Evolutionary conservation across 495 filamentous ascomycete genomes (phyloP).

Genomic region (Penicillium odoratum): DNA sequence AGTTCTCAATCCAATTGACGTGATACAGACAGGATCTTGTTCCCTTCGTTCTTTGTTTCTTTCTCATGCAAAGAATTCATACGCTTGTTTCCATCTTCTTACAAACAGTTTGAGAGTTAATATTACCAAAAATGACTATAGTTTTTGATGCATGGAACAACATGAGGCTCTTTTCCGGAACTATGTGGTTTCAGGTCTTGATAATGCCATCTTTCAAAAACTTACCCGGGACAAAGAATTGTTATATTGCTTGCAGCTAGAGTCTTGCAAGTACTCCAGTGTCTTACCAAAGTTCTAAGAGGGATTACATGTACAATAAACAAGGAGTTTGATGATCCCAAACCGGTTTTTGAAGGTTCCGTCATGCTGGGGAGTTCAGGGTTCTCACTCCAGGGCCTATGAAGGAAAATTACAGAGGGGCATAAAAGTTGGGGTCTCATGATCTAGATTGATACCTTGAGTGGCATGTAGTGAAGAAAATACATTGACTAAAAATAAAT

Average conservation of each 20-base stretch:
- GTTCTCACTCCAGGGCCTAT: too few species aligned
- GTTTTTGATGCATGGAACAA: neutral
- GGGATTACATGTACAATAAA: neutral
- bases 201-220: neutral
- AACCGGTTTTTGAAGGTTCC: too few species aligned
- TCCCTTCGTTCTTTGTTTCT: neutral
- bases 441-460: neutral
- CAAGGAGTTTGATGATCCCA: neutral
- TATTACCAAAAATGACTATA: neutral
- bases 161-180: neutral
- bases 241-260: neutral
- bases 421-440: too few species aligned
- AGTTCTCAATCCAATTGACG: neutral
- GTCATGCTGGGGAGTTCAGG: too few species aligned
- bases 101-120: neutral
- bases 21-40: neutral
- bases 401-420: too few species aligned
- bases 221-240: neutral
- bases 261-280: neutral
- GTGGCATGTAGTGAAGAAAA: neutral
- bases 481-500: neutral
- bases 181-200: neutral
- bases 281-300: neutral
- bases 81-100: neutral
- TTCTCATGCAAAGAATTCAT: neutral